A percentile compares a stretch with the other conserved stretches of the same genome.
phyloP scores from a whole-genome alignment of 345 rosid genomes.

The Cardamine resedifolia region DNA sequence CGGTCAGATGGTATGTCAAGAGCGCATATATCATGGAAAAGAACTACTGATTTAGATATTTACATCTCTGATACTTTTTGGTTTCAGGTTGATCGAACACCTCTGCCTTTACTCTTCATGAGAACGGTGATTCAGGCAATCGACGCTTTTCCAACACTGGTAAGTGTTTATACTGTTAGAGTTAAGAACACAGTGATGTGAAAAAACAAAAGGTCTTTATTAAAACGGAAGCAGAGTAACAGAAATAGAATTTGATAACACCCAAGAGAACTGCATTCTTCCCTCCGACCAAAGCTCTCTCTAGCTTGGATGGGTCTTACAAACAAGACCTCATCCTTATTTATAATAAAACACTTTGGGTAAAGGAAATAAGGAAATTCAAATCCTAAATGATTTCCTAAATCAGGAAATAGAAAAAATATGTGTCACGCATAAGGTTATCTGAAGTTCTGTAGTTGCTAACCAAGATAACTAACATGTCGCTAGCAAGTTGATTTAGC shows the following conservation, averaged over 20 bases:
- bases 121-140: slow-evolving; percentile 97
- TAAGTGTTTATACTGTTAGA: slow-evolving; percentile 34
- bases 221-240: slow-evolving; percentile 2
- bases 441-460: not conserved
- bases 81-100: slow-evolving; percentile 87
- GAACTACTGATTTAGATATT: slow-evolving; percentile 13
- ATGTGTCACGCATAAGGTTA: not conserved
- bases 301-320: slow-evolving; percentile 12
- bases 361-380: not conserved
- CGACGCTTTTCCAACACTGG: slow-evolving; percentile 94
- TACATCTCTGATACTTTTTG: slow-evolving; percentile 27
- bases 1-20: slow-evolving; percentile 76
- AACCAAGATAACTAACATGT: not conserved
- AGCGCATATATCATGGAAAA: slow-evolving; percentile 2
- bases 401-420: slow-evolving; percentile 6
- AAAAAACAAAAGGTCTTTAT: not conserved
- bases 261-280: not conserved
- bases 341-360: not conserved
- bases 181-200: slow-evolving; percentile 1
- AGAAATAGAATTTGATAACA: slow-evolving; percentile 4
- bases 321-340: not conserved
- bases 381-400: not conserved
- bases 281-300: not conserved
- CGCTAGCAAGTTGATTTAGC: not conserved
- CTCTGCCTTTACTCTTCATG: slow-evolving; percentile 93